Base-by-base conservation (phyloP, 805 yeast species). In the Sugiyamaella smithiae region DNA sequence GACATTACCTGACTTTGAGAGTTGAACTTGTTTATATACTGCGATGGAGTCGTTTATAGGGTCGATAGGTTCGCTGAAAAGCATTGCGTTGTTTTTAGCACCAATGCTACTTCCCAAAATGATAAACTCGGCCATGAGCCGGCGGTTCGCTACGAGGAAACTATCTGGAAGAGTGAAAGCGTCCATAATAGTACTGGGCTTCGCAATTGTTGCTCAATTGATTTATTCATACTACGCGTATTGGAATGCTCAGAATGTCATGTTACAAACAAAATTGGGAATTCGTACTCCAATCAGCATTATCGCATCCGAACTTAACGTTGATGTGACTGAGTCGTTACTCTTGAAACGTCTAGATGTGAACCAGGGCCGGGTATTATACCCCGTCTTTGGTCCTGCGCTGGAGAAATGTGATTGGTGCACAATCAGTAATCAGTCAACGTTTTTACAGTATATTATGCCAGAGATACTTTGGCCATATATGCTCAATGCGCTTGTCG, bases 391-490 rank as follows among this genome's bases (percentile, higher is more conserved):
- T 42, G 62, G 62, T 8, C 54, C 59, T n/a, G 53, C 57, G 5
- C 31, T 57, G 26, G 52, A 46, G 4, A 46, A 44, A 19, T 58
- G 62, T 31, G 50, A 49, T 9, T 58, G 60, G 60, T 58, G 62
- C 40, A 44, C 42, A 9, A 35, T 47, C 17, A 42, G 45, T 22
- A 38, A 45, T 4, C 52, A 35, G 5, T 35, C 32, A n/a, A 41
- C 55, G 5, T 57, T 49, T 24, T 25, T 56, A 24, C 24, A 50
- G 36, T 58, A 54, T 43, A 28, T 47, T 3, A 26, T 53, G n/a
- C 59, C 61, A 11, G 43, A 44, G 22, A 35, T 51, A 9, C 26
- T 47, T 5, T 35, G 46, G 25, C 55, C 60, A 3, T 57, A 57
- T 25, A 33, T 56, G 16, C 33, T 51, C 28, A 50, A 55, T 40